phyloP scores from a whole-genome alignment of 176 grass and related monocot species.

The Cenchrus fungigraminus region DNA sequence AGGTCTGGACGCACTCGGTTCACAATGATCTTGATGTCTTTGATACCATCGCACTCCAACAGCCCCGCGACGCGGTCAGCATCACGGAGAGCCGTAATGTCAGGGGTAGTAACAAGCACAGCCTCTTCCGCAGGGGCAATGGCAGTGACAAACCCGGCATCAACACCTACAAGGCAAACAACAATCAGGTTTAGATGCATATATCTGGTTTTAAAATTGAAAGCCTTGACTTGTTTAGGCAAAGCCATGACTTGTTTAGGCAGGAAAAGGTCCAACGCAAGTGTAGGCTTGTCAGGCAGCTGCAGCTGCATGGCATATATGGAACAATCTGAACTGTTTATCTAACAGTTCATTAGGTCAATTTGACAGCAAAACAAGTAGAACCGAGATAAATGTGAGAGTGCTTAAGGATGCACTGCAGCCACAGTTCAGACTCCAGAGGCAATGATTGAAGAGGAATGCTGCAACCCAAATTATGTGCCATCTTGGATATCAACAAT shows the following conservation, averaged over 20 bases:
- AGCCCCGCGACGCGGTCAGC: constrained; percentile 83
- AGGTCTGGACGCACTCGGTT: constrained; percentile 86
- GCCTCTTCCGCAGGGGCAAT: constrained; percentile 92
- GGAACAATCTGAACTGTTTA: neutral
- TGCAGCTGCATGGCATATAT: neutral
- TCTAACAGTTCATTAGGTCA: neutral
- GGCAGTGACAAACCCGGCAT: constrained; percentile 89
- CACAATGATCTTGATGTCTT: constrained; percentile 90
- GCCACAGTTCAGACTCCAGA: neutral
- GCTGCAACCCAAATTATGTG: neutral
- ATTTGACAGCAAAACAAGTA: neutral
- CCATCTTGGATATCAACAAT: neutral
- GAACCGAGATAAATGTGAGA: neutral
- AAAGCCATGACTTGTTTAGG: neutral
- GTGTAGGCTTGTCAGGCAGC: neutral
- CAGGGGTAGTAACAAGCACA: constrained; percentile 77
- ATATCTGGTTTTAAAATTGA: neutral
- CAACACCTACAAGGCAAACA: constrained; percentile 47
- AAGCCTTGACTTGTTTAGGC: neutral
- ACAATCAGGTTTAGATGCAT: neutral
- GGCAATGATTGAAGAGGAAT: neutral
- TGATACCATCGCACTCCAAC: constrained; percentile 86
- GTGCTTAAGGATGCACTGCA: neutral
- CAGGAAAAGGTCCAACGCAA: neutral
- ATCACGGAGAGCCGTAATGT: constrained; percentile 88